Base-by-base conservation (phyloP, 208 protist species). In the Trypanosoma boissoni region DNA sequence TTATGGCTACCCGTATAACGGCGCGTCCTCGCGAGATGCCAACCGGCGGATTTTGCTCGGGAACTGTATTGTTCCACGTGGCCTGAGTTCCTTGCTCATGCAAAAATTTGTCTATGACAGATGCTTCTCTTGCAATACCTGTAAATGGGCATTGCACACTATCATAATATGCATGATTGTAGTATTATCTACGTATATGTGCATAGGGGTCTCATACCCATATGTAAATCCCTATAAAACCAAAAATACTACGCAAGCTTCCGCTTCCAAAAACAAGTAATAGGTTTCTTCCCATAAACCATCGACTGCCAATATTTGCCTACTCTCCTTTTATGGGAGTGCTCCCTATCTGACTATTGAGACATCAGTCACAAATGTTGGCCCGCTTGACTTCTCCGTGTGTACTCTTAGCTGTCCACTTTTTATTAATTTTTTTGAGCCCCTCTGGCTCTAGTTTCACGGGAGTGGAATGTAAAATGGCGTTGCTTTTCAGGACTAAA, bases 1-100 rank as follows among this genome's bases (percentile, higher is more conserved):
- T n/a, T n/a, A n/a, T 12, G 34, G 8, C 34, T 39, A 5, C 42
- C 32, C 43, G 29, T 41, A 36, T 14, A 62, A 41, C 31, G 46
- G 6, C 37, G 8, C 21, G 3, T 10, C 8, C 28, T 60, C 28
- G 37, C 59, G 10, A 14, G 21, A 8, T 28, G 42, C 48, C 29
- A 48, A 9, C 44, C 62, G 45, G 8, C 4, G 51, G 34, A 54
- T 67, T 58, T 12, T 76, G 18, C 63, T 49, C 49, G 49, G 58
- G 18, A 23, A 42, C 23, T 27, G 24, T 12, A 12, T 39, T 16
- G 12, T 39, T 39, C 34, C 34, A 39, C 34, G 34, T 39, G 12
- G 34, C 34, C 12, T 39, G 34, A 39, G 12, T 39, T n/a, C 34
- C 12, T 39, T 39, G 6, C 34, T 39, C 34, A 39, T 12, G 34